A percentile compares a stretch with the other conserved stretches of the same genome.
Conservation (phyloP, 352 stramenopile species). For the Pythium volutum region DNA sequence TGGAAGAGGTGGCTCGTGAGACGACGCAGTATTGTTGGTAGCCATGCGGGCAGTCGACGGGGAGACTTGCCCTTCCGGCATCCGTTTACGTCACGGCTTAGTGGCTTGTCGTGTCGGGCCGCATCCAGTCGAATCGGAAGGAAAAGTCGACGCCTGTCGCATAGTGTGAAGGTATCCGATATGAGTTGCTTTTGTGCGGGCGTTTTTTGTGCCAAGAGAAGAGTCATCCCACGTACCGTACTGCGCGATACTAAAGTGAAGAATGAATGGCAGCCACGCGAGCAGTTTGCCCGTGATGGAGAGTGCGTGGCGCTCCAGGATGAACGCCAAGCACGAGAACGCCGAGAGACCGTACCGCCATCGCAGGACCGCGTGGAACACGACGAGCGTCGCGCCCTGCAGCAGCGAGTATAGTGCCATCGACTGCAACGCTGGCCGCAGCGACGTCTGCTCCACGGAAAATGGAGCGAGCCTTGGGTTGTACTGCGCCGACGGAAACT, state of each 20-base stretch:
- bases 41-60: no score
- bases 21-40: no score
- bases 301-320: conserved; percentile 17
- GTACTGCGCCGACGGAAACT: conserved; percentile 14
- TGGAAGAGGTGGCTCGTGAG: no score
- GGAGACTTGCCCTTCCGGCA: no score
- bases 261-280: conserved; percentile 17
- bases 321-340: conserved; percentile 2
- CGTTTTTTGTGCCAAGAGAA: no score
- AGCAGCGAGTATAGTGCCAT: conserved; percentile 14
- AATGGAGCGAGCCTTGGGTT: conserved; percentile 3
- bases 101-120: no score
- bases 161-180: no score
- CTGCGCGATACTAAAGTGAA: conserved; percentile 19
- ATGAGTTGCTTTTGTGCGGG: no score
- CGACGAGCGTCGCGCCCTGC: conserved; percentile 9
- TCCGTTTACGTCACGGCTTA: no score
- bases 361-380: conserved; percentile 15
- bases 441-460: background rate
- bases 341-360: conserved; percentile 16
- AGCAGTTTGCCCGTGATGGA: conserved; percentile 20
- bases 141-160: conserved; percentile 1
- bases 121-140: background rate
- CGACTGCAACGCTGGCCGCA: background rate
- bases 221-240: conserved; percentile 8